Conservation (phyloP, 1,284 basidiomycete species). For the Irpex rosettiformis region DNA sequence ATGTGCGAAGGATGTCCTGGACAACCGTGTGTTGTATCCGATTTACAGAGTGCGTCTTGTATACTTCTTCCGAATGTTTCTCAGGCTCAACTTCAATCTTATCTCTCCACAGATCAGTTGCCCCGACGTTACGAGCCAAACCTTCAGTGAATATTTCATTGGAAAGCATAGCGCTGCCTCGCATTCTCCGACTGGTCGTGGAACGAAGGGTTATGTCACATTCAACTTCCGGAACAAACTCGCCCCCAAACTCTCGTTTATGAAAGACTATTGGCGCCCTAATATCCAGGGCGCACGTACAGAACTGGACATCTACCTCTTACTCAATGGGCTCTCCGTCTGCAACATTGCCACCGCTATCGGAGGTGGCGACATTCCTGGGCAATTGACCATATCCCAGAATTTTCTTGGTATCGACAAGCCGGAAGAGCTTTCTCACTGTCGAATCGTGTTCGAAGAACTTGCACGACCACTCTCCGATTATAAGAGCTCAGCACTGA, state of each 20-base stretch:
- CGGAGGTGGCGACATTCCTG: constrained; percentile 1
- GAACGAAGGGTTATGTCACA: constrained; percentile 4
- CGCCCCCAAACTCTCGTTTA: background rate
- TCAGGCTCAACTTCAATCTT: no score
- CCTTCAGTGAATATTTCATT: background rate
- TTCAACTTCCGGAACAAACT: background rate
- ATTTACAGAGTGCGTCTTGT: constrained; percentile 1
- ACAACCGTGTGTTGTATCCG: background rate
- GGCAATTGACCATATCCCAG: background rate
- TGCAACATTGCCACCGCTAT: constrained; percentile 1
- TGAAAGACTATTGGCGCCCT: constrained; percentile 9
- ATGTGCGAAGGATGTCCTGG: background rate
- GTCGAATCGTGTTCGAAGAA: background rate
- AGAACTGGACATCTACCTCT: background rate
- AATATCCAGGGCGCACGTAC: background rate
- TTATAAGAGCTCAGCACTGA: background rate
- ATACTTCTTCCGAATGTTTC: background rate
- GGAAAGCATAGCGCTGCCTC: background rate
- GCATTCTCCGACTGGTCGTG: background rate
- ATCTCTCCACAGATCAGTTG: background rate
- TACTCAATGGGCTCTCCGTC: background rate
- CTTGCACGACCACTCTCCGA: background rate
- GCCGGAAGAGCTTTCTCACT: background rate
- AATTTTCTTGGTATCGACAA: background rate
- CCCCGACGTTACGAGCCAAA: background rate